Evolutionary conservation across 352 stramenopile species (phyloP).

Genomic region (Pythium sukuiense): DNA sequence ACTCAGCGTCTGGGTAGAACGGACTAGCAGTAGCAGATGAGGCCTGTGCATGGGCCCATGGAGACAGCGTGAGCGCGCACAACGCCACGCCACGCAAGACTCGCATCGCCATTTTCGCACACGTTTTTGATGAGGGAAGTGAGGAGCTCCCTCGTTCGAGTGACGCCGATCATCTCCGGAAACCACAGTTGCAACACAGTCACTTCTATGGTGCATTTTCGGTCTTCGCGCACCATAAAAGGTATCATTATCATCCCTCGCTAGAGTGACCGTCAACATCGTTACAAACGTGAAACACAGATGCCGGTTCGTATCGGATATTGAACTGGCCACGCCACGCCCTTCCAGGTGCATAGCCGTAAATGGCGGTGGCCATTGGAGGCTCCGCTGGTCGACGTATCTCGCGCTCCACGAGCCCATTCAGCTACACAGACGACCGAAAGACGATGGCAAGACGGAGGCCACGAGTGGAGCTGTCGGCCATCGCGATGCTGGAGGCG

Average conservation of each 20-base stretch:
- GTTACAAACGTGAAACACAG: neutral
- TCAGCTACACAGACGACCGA: neutral
- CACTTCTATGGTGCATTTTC: too few species aligned
- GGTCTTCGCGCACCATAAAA: too few species aligned
- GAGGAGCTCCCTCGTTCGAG: too few species aligned
- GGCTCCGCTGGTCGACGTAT: neutral
- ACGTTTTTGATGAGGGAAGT: too few species aligned
- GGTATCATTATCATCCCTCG: neutral
- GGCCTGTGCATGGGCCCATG: neutral
- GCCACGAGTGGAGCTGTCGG: conserved; percentile 16
- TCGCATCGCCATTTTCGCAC: neutral
- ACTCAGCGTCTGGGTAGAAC: neutral
- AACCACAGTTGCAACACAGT: too few species aligned
- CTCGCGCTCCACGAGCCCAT: neutral
- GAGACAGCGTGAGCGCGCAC: neutral
- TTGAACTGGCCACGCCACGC: neutral
- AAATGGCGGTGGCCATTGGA: neutral
- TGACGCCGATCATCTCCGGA: too few species aligned
- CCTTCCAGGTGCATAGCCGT: neutral
- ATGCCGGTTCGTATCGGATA: neutral
- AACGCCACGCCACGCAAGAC: neutral
- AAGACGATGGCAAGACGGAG: conserved; percentile 8
- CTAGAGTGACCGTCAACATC: neutral
- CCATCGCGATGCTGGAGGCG: conserved; percentile 21
- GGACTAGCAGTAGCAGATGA: neutral